phyloP scores from a whole-genome alignment of 2,329 filamentous ascomycete genomes.

The Fusarium beomiforme region DNA sequence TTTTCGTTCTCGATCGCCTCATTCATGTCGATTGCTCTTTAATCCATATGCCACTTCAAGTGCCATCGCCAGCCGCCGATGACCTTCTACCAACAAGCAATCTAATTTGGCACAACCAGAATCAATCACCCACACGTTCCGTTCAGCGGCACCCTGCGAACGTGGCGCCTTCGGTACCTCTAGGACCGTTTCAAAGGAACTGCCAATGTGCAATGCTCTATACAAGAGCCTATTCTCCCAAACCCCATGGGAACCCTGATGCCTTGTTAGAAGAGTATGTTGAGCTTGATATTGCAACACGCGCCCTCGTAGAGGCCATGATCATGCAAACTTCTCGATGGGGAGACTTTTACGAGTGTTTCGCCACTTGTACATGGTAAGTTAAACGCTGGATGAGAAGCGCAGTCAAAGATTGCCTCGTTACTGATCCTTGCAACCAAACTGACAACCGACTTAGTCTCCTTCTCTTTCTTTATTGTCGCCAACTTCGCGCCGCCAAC shows the following conservation, averaged over 20 bases:
- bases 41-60: slow-evolving; percentile 47
- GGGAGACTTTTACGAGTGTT: slow-evolving; percentile 50
- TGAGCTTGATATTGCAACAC: slow-evolving; percentile 47
- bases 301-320: slow-evolving; percentile 48
- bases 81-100: slow-evolving; percentile 49
- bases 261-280: slow-evolving; percentile 44
- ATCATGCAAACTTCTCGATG: slow-evolving; percentile 47
- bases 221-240: slow-evolving; percentile 44
- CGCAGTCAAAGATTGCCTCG: not conserved
- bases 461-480: slow-evolving; percentile 49
- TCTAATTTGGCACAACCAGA: slow-evolving; percentile 46
- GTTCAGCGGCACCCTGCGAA: slow-evolving; percentile 44
- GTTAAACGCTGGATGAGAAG: slow-evolving; percentile 10
- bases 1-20: slow-evolving; percentile 56
- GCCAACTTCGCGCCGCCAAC: slow-evolving; percentile 44
- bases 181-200: slow-evolving; percentile 50
- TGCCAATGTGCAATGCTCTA: slow-evolving; percentile 50
- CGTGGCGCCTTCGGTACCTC: slow-evolving; percentile 43
- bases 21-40: slow-evolving; percentile 47
- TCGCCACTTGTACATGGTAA: slow-evolving; percentile 49
- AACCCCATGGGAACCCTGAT: slow-evolving; percentile 23
- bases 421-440: not conserved
- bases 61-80: slow-evolving; percentile 50
- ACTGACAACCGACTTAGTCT: slow-evolving; percentile 37
- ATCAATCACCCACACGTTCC: slow-evolving; percentile 33